Conservation (phyloP, 768 basidiomycete genomes). For the Multifurca ochricompacta region DNA sequence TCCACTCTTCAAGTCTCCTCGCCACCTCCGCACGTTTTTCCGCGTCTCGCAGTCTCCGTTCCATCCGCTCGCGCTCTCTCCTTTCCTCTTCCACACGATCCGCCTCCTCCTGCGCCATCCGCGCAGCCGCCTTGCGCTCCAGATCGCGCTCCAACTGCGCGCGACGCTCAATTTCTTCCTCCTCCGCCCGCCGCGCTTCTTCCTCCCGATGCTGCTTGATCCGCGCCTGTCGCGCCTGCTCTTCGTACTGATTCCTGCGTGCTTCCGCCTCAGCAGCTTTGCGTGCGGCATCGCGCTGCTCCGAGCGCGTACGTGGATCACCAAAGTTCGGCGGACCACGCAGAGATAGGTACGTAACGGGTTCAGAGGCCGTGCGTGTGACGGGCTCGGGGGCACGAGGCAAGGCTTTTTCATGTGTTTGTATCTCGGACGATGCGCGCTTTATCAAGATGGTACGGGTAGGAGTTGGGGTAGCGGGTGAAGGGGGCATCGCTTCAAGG, state of each 20-base stretch:
- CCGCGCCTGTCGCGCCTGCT: slow-evolving; percentile 7
- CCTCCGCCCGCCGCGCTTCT: slow-evolving; percentile 6
- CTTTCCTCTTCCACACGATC: slow-evolving; percentile 12
- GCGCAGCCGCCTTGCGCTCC: not conserved
- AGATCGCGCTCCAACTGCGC: slow-evolving; percentile 12
- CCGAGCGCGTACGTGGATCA: slow-evolving; percentile 3
- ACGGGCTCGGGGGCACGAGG: not conserved
- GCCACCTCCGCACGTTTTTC: slow-evolving; percentile 8
- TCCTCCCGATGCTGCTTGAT: slow-evolving; percentile 14
- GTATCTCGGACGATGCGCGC: slow-evolving; percentile 3
- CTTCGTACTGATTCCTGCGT: not conserved
- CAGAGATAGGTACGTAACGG: not conserved
- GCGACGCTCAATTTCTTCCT: slow-evolving; percentile 1
- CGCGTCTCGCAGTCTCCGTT: slow-evolving; percentile 6
- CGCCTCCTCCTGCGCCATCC: slow-evolving; percentile 4
- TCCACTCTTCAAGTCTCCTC: slow-evolving; percentile 9
- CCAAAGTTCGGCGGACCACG: slow-evolving; percentile 12
- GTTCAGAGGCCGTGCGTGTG: slow-evolving; percentile 3
- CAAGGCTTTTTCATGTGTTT: slow-evolving; percentile 8
- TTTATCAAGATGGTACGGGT: not conserved
- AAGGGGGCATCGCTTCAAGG: slow-evolving; percentile 10
- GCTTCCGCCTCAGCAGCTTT: not conserved
- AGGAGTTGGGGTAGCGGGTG: not conserved
- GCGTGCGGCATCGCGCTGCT: slow-evolving; percentile 5
- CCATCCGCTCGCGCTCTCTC: slow-evolving; percentile 6